A percentile compares a stretch with the other conserved stretches of the same genome.
Conservation (phyloP, 306 rosid genomes). For the Vigna radiata region DNA sequence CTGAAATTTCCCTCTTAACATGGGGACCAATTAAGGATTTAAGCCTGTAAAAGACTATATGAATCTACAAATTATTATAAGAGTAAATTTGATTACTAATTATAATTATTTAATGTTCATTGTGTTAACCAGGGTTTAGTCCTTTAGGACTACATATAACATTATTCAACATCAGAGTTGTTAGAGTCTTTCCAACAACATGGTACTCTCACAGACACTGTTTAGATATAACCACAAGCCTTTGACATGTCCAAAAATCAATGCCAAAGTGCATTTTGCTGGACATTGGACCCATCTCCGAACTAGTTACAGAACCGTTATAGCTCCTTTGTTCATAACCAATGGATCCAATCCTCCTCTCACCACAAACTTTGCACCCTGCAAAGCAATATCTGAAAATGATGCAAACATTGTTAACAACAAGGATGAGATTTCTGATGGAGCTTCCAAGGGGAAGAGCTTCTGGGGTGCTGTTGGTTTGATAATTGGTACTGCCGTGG, state of each 20-base stretch:
- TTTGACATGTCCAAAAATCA: conserved; percentile 24
- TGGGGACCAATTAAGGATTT: too few species aligned
- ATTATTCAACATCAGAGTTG: background rate
- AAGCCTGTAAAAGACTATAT: background rate
- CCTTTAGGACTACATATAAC: background rate
- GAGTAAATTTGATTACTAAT: background rate
- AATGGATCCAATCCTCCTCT: conserved; percentile 11
- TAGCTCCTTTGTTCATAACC: background rate
- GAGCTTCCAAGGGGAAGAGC: conserved; percentile 40
- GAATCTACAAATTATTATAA: background rate
- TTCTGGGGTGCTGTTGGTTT: conserved; percentile 71
- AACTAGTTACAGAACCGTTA: background rate
- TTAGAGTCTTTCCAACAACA: background rate
- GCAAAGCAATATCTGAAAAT: background rate
- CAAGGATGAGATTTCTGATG: conserved; percentile 6
- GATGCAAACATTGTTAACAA: background rate
- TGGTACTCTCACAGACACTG: conserved; percentile 2
- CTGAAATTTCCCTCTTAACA: too few species aligned
- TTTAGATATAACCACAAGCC: conserved; percentile 10
- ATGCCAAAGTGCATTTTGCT: background rate
- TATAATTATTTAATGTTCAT: background rate
- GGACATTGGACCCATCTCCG: background rate
- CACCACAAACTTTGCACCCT: background rate
- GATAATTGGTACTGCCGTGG: conserved; percentile 61
- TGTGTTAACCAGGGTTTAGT: background rate